Percentiles rank a stretch among this genome's conserved stretches.
These are phyloP conservation scores for Adansonia gregorii DNA, from an alignment of 441 rosid genomes.

Conservation along the genomic window DNA sequence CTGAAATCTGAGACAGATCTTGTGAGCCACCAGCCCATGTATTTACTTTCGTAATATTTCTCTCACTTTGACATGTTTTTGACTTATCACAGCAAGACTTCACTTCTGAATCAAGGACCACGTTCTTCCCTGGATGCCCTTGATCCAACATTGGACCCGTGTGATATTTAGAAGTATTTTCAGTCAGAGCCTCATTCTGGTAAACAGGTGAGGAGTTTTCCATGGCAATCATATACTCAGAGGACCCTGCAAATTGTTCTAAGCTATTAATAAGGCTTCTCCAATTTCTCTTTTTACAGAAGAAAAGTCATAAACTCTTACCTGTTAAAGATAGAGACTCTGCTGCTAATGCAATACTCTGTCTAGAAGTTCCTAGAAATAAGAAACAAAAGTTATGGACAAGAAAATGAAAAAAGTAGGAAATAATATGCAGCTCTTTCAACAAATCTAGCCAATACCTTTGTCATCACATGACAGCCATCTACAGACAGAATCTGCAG, in stretches of 20 bases:
- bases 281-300: slow-evolving; percentile 17
- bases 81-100: slow-evolving; percentile 34
- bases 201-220: slow-evolving; percentile 40
- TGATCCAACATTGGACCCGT: slow-evolving; percentile 36
- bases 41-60: slow-evolving; percentile 37
- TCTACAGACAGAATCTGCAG: slow-evolving; percentile 55
- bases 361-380: slow-evolving; percentile 43
- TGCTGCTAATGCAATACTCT: slow-evolving; percentile 27
- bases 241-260: slow-evolving; percentile 43
- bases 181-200: slow-evolving; percentile 33
- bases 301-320: slow-evolving; percentile 33
- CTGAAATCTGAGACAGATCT: slow-evolving; percentile 90
- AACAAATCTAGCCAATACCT: slow-evolving; percentile 52
- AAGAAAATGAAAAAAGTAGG: slow-evolving; percentile 11
- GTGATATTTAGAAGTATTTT: slow-evolving; percentile 40
- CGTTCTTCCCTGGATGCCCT: slow-evolving; percentile 36
- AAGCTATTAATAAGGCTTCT: slow-evolving; percentile 23
- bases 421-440: slow-evolving; percentile 24
- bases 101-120: slow-evolving; percentile 36
- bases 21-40: slow-evolving; percentile 39
- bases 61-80: slow-evolving; percentile 42
- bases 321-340: slow-evolving; percentile 43
- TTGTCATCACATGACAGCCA: slow-evolving; percentile 52
- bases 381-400: slow-evolving; percentile 28
- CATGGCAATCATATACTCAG: slow-evolving; percentile 38